A percentile compares a stretch with the other conserved stretches of the same genome.
Conservation (phyloP, 2,329 filamentous ascomycete species). For the Grosmannia clavigera region DNA sequence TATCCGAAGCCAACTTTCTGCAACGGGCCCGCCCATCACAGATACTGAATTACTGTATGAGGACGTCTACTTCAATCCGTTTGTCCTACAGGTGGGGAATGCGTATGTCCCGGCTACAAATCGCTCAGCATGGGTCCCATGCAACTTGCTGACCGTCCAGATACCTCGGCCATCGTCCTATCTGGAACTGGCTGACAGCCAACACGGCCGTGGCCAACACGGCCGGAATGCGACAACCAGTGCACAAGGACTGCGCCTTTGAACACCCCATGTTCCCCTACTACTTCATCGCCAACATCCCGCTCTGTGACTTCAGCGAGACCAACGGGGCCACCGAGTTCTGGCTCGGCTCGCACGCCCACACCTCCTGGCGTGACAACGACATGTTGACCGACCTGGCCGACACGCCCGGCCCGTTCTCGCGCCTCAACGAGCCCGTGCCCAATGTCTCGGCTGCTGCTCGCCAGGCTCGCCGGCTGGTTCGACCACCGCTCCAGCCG, state of each 20-base stretch:
- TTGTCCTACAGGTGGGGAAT: conserved; percentile 26
- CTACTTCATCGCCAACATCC: conserved; percentile 26
- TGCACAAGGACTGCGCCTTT: conserved; percentile 25
- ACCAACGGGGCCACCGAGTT: conserved; percentile 26
- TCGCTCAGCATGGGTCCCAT: no score
- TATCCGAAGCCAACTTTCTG: conserved; percentile 21
- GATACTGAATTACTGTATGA: conserved; percentile 20
- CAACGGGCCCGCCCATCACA: conserved; percentile 24
- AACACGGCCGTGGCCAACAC: conserved; percentile 26
- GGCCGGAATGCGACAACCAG: conserved; percentile 22
- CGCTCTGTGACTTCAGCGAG: conserved; percentile 22
- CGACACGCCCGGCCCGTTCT: background rate
- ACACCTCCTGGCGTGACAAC: conserved; percentile 20
- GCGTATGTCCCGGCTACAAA: conserved; percentile 15
- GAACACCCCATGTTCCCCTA: conserved; percentile 24
- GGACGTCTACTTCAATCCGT: conserved; percentile 29
- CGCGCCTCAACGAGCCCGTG: conserved; percentile 2
- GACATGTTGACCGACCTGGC: conserved; percentile 12
- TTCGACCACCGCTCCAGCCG: conserved; percentile 8
- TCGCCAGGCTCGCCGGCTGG: background rate
- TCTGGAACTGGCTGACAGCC: conserved; percentile 27
- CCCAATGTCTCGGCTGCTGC: conserved; percentile 1
- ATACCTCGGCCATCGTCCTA: conserved; percentile 26
- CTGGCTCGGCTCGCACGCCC: conserved; percentile 26
- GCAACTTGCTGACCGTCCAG: conserved; percentile 10